phyloP scores from a whole-genome alignment of 73 alveolate species.

The Halteria grandinella region DNA sequence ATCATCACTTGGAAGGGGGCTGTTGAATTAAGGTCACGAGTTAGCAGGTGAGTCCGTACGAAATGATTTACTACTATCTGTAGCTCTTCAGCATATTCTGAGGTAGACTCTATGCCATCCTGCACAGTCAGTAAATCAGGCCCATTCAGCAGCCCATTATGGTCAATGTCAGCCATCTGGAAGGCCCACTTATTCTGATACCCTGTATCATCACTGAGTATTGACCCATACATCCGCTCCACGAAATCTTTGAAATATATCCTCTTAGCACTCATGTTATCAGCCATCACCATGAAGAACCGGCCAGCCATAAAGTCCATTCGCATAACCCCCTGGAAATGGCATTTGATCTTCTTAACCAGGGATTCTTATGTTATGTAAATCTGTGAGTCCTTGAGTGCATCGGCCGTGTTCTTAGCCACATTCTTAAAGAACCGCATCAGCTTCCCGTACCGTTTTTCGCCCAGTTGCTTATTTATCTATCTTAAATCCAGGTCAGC shows the following conservation, averaged over 20 bases:
- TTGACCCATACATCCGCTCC: slow-evolving; percentile 21
- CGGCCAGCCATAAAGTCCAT: too few relatives aligned
- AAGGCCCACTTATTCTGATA: slow-evolving; percentile 5
- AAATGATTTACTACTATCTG: slow-evolving; percentile 30
- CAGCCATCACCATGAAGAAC: too few relatives aligned
- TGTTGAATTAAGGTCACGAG: too few relatives aligned
- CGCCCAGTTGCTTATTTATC: slow-evolving; percentile 28
- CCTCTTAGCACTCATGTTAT: slow-evolving; percentile 23
- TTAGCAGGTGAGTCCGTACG: slow-evolving; percentile 41
- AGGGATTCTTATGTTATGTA: slow-evolving; percentile 33
- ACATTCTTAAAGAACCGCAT: slow-evolving; percentile 34
- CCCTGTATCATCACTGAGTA: too few relatives aligned
- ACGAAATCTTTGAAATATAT: slow-evolving; percentile 25
- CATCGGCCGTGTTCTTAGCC: slow-evolving; percentile 36
- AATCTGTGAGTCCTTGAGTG: slow-evolving; percentile 14
- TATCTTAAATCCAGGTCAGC: slow-evolving; percentile 17
- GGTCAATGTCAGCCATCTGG: slow-evolving; percentile 23
- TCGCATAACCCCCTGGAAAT: too few relatives aligned
- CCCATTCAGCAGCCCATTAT: slow-evolving; percentile 49
- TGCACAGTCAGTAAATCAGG: slow-evolving; percentile 36
- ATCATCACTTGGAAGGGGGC: too few relatives aligned
- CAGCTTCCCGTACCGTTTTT: background rate
- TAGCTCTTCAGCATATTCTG: slow-evolving; percentile 25
- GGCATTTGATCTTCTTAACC: slow-evolving; percentile 31
- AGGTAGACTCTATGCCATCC: background rate